Percentiles rank a stretch among this genome's conserved stretches.
phyloP scores from a whole-genome alignment of 192 early-diverging fungal genomes.

The Allomyces macrogynus region DNA sequence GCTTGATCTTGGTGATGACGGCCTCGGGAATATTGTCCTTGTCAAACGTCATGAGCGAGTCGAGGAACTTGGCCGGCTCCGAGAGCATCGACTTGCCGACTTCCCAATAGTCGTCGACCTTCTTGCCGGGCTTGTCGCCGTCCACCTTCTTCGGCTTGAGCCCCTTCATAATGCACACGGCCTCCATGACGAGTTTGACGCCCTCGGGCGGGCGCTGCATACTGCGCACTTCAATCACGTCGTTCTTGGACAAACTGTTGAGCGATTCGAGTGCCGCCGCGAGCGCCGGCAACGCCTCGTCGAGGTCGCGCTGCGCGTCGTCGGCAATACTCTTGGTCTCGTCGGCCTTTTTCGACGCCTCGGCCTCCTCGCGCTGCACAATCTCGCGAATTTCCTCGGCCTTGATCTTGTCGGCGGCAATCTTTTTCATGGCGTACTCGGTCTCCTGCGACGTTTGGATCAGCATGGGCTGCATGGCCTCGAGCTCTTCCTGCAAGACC shows the following conservation, averaged over 20 bases:
- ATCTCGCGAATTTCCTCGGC: slow-evolving; percentile 72
- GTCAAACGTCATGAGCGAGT: slow-evolving; percentile 87
- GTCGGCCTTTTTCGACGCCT: slow-evolving; percentile 47
- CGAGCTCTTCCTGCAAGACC: slow-evolving; percentile 73
- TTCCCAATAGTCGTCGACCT: slow-evolving; percentile 60
- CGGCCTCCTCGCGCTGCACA: slow-evolving; percentile 55
- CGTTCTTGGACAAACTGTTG: slow-evolving; percentile 83
- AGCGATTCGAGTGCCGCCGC: slow-evolving; percentile 83
- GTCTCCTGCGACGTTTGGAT: slow-evolving; percentile 71
- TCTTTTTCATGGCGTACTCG: slow-evolving; percentile 84
- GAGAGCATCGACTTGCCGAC: neutral
- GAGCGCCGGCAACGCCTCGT: slow-evolving; percentile 92
- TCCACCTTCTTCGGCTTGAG: slow-evolving; percentile 76
- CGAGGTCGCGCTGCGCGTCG: slow-evolving; percentile 71
- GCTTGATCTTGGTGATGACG: slow-evolving; percentile 62
- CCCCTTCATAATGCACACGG: slow-evolving; percentile 87
- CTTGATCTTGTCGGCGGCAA: slow-evolving; percentile 82
- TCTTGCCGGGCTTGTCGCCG: slow-evolving; percentile 63
- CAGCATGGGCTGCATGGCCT: slow-evolving; percentile 63
- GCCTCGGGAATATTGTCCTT: slow-evolving; percentile 56
- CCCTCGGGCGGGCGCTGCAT: slow-evolving; percentile 94
- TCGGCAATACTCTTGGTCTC: slow-evolving; percentile 52
- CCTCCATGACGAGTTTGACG: slow-evolving; percentile 92
- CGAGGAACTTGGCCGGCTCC: slow-evolving; percentile 50
- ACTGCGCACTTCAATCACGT: slow-evolving; percentile 82